Conservation (phyloP, 805 yeast genomes). For the Kuraishia borneana region DNA sequence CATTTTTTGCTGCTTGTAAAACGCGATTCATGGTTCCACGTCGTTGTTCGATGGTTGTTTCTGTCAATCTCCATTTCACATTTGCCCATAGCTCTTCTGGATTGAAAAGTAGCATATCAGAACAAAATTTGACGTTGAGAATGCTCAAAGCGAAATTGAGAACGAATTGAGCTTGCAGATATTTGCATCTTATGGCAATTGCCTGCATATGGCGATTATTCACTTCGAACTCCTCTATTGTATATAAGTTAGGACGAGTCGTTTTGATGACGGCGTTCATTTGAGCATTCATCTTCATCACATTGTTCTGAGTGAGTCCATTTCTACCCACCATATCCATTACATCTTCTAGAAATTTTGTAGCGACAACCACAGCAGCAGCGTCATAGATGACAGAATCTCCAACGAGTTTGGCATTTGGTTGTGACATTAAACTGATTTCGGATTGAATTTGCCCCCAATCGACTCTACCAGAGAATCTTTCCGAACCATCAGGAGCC, state of each 20-base stretch:
- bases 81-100: slow-evolving; percentile 10
- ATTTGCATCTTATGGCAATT: slow-evolving; percentile 22
- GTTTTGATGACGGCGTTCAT: slow-evolving; percentile 11
- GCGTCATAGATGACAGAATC: slow-evolving; percentile 12
- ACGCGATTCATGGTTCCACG: slow-evolving; percentile 8
- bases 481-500: not conserved
- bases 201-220: slow-evolving; percentile 10
- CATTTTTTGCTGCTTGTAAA: not conserved
- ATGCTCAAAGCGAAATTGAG: slow-evolving; percentile 16
- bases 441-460: slow-evolving; percentile 3
- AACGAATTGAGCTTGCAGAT: slow-evolving; percentile 20
- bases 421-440: not conserved
- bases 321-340: slow-evolving; percentile 20
- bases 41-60: no score
- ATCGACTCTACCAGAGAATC: not conserved
- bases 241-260: slow-evolving; percentile 7
- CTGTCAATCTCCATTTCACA: no score
- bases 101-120: slow-evolving; percentile 23
- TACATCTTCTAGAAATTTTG: slow-evolving; percentile 20
- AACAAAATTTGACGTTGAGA: slow-evolving; percentile 18
- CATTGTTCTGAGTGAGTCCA: slow-evolving; percentile 12
- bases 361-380: slow-evolving; percentile 15
- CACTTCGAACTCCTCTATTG: slow-evolving; percentile 6
- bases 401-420: not conserved
- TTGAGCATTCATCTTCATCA: slow-evolving; percentile 13